Percentiles rank a stretch among this genome's conserved stretches.
These are phyloP conservation scores for Pseudogymnoascus sp. DNA, from an alignment of 2,329 filamentous ascomycete species.

Conservation along the genomic window DNA sequence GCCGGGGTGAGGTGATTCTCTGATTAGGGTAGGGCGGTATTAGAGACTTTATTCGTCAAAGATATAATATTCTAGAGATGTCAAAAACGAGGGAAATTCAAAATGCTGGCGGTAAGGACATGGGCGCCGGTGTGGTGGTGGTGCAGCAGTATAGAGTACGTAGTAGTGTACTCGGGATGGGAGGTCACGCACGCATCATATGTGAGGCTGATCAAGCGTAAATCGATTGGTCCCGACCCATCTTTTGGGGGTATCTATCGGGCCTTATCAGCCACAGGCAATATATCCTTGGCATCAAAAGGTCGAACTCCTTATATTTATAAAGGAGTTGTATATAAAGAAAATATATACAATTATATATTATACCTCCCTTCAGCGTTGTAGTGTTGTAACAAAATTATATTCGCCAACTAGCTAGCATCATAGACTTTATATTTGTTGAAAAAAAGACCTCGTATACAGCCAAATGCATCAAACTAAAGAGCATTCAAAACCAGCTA, in stretches of 20 bases:
- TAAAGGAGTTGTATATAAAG: neutral
- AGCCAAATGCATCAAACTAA: neutral
- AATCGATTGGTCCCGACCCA: constrained; percentile 9
- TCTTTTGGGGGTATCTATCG: constrained; percentile 6
- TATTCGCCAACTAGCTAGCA: neutral
- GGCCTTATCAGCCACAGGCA: constrained; percentile 3
- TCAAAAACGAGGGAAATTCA: neutral
- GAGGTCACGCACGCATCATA: constrained; percentile 9
- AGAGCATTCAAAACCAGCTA: neutral
- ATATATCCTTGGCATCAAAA: neutral
- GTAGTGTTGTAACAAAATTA: neutral
- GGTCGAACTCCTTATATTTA: neutral
- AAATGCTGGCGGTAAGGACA: neutral
- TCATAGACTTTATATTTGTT: neutral
- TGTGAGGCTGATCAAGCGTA: constrained; percentile 8
- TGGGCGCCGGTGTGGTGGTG: neutral
- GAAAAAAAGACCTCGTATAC: neutral
- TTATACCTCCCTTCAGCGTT: neutral
- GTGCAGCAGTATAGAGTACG: neutral
- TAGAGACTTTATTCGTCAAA: constrained; percentile 3
- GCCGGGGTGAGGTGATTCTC: neutral
- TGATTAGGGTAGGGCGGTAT: neutral
- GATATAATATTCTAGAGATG: constrained; percentile 2
- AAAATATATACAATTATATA: neutral
- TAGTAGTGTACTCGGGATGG: constrained; percentile 6